phyloP scores from a whole-genome alignment of 495 filamentous ascomycete genomes.

The Thermochaetoides thermophila region DNA sequence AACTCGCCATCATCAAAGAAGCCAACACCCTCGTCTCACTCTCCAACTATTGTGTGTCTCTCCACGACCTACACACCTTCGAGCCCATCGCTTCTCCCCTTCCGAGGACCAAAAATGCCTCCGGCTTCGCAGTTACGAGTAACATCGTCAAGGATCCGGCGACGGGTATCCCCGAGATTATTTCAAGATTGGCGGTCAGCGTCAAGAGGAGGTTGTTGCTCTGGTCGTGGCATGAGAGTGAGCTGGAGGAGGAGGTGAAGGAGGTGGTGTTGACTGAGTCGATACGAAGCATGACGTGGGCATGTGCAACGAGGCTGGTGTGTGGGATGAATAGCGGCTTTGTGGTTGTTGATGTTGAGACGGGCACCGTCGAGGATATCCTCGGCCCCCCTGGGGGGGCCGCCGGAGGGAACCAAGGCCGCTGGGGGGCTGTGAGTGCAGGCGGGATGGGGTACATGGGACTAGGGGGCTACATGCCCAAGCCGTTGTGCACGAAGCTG shows the following conservation, averaged over 20 bases:
- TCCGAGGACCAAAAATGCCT: conserved; percentile 67
- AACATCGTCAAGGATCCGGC: conserved; percentile 82
- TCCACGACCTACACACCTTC: conserved; percentile 80
- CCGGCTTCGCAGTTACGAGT: conserved; percentile 79
- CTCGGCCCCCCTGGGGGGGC: conserved; percentile 61
- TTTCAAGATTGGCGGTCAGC: conserved; percentile 77
- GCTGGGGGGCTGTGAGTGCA: conserved; percentile 42
- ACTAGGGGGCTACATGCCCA: conserved; percentile 76
- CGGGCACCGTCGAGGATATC: conserved; percentile 53
- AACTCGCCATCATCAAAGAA: conserved; percentile 90
- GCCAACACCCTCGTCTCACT: conserved; percentile 80
- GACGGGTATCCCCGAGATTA: conserved; percentile 78
- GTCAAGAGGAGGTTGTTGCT: conserved; percentile 79
- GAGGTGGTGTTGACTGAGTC: conserved; percentile 69
- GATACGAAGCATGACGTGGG: conserved; percentile 79
- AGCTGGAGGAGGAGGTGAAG: conserved; percentile 53
- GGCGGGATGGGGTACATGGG: conserved; percentile 92
- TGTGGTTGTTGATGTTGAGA: conserved; percentile 76
- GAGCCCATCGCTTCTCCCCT: conserved; percentile 54
- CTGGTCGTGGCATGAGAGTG: conserved; percentile 94
- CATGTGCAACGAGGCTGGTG: conserved; percentile 66
- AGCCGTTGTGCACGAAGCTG: conserved; percentile 71
- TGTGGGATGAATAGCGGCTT: conserved; percentile 81
- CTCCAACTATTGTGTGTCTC: conserved; percentile 70
- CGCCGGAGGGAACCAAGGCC: conserved; percentile 45